Base-by-base conservation (phyloP, 116 monocot genomes). In the Iris pallida region DNA sequence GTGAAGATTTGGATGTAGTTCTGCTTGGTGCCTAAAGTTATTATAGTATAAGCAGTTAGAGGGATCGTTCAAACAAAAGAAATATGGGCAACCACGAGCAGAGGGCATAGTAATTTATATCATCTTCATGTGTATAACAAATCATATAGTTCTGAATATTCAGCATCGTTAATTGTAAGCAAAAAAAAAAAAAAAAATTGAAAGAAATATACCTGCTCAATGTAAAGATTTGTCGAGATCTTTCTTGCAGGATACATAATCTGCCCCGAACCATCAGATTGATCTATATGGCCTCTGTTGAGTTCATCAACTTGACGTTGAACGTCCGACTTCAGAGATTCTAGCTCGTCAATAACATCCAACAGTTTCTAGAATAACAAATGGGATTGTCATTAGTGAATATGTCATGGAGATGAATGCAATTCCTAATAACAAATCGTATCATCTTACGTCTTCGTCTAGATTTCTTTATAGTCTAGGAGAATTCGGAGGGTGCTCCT, bases 261-360 rank as follows among this genome's bases (percentile, higher is more conserved):
- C 47, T 18, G 70, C 68, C 73, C 69, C 48, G 62, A 61, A 66
- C 52, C 58, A 65, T 66, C 72, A 73, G 73, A 64, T 66, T 72
- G 71, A n/a, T 48, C 56, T 14, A 71, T 49, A 57, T 65, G 68
- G 56, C 57, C 79, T 70, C 57, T 80, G 69, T 95, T 95, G 56
- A 79, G 68, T 56, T 83, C 74, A 68, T 86, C 80, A 78, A 88
- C 78, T 88, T 91, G 81, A 2, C 67, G 80, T 19, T 75, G 78
- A 65, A 85, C 88, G 63, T 59, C 67, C 59, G 91, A 89, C 82
- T 95, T 95, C 40, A 95, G 72, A 20, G 82, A 57, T 79, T 95
- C 95, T 43, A 95, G 82, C 72, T 95, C 95, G 82, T 73, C 68
- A 2, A 95, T 67, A 13, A 91, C 95, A 73, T 79, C 73, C 57